Evolutionary conservation across 2,329 filamentous ascomycete species (phyloP).

Genomic region (Apiospora arundinis): DNA sequence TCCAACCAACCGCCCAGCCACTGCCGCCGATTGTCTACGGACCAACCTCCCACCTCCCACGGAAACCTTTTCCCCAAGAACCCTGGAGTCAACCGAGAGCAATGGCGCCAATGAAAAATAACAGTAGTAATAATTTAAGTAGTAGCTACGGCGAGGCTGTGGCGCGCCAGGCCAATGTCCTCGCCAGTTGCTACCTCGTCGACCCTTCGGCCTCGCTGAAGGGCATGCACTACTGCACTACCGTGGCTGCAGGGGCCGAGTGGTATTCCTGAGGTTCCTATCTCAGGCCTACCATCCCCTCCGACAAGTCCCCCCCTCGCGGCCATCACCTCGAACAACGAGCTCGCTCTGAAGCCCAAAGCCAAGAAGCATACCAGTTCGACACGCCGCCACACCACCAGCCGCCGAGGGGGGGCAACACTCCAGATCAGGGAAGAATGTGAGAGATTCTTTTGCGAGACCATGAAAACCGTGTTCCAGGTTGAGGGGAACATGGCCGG

Average conservation of each 20-base stretch:
- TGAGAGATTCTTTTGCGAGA: slow-evolving; percentile 99
- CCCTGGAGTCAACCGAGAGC: slow-evolving; percentile 31
- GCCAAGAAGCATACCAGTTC: slow-evolving; percentile 48
- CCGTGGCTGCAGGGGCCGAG: slow-evolving; percentile 83
- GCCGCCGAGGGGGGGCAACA: slow-evolving; percentile 87
- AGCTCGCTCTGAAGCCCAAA: slow-evolving; percentile 70
- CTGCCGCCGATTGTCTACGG: slow-evolving; percentile 8
- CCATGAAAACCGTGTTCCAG: slow-evolving; percentile 91
- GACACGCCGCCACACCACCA: slow-evolving; percentile 44
- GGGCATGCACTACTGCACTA: slow-evolving; percentile 96
- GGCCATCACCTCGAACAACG: slow-evolving; percentile 71
- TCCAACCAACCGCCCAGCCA: not conserved
- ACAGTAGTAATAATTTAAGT: slow-evolving; percentile 73
- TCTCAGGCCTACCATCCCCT: slow-evolving; percentile 84
- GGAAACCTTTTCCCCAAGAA: slow-evolving; percentile 8
- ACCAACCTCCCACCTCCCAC: not conserved
- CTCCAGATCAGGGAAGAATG: slow-evolving; percentile 98
- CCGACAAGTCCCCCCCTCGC: slow-evolving; percentile 89
- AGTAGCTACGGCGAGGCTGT: slow-evolving; percentile 78
- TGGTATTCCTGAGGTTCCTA: slow-evolving; percentile 94
- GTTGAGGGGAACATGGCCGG: slow-evolving; percentile 85
- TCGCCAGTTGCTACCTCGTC: slow-evolving; percentile 91
- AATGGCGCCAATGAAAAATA: slow-evolving; percentile 76
- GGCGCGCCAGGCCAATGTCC: slow-evolving; percentile 73
- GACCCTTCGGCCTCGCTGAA: slow-evolving; percentile 74